Evolutionary conservation across 768 basidiomycete species (phyloP), one percentile per base, ranked within the genome.

Genomic region (Mycena sanguinolenta): DNA sequence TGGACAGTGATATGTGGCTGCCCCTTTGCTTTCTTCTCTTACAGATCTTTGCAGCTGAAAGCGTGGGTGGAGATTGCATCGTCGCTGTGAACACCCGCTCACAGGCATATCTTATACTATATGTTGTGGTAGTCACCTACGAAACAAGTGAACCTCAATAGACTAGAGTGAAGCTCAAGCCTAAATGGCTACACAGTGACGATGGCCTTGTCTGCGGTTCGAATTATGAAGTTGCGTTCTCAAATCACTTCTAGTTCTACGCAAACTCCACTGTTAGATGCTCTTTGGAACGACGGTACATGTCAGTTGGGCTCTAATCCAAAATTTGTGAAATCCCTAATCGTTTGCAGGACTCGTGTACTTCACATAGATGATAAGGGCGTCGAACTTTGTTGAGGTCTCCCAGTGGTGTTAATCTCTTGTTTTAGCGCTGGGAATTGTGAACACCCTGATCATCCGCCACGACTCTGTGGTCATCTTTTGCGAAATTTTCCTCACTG

Each of bases 261-360:
- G 3, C 65, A 58, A 25, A 66, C 57, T 12, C 69, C 72, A 19
- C 54, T 74, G 10, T 65, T 74, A 44, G 73, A 74, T n/a, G 55
- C 59, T 19, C 58, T 74, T 19, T 74, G 73, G 73, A 67, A 70
- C 16, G 69, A 74, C 55, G 73, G 73, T 68, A 28, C 12, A 42
- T 5, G 4, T 12, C 46, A 54, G 30, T 21, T 17, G 28, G 21
- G 21, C 13, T 25, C n/a, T n/a, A n/a, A n/a, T n/a, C 39, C 7
- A 46, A 2, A 21, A 8, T 7, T 10, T 21, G n/a, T 13, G 13
- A 13, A 14, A 21, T 3, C 19, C 27, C 30, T 57, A 46, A 2
- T 54, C 2, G 10, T 32, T 32, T 13, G 6, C 28, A 71, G 73
- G 73, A 27, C 52, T 74, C 6, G 25, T 74, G 10, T 71, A 74